Percentiles rank a stretch among this genome's conserved stretches.
phyloP scores from a whole-genome alignment of 2,329 filamentous ascomycete genomes.

The Aspergillus sp. region DNA sequence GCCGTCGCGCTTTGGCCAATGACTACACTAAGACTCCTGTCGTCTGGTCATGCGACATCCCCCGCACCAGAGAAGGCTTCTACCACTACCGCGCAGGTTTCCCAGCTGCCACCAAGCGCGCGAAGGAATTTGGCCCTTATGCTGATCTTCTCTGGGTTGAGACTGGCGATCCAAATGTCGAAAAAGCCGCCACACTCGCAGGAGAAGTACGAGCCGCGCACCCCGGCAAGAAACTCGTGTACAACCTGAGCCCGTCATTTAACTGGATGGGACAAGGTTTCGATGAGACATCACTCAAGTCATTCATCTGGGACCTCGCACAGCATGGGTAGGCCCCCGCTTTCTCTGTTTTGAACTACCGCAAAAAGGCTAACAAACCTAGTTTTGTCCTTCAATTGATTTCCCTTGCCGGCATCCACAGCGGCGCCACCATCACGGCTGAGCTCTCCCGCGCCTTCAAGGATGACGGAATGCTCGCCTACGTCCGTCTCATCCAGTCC shows the following conservation, averaged over 20 bases:
- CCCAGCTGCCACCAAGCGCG: constrained; percentile 85
- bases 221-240: constrained; percentile 86
- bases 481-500: constrained; percentile 89
- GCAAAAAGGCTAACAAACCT: constrained; percentile 17
- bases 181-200: constrained; percentile 73
- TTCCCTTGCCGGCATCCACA: constrained; percentile 64
- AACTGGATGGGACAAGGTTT: constrained; percentile 99
- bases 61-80: constrained; percentile 82
- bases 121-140: constrained; percentile 85
- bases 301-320: constrained; percentile 95
- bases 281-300: constrained; percentile 75
- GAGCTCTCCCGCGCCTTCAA: constrained; percentile 83
- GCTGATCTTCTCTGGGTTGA: constrained; percentile 97
- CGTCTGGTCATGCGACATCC: constrained; percentile 86
- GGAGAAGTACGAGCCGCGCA: constrained; percentile 68
- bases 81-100: constrained; percentile 65
- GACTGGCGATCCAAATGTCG: constrained; percentile 83
- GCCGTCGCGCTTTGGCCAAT: constrained; percentile 71
- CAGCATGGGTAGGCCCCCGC: constrained; percentile 71
- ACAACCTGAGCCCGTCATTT: constrained; percentile 95
- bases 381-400: constrained; percentile 65
- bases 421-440: constrained; percentile 62
- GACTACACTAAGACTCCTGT: constrained; percentile 67
- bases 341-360: background rate
- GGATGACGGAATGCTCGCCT: constrained; percentile 91